A percentile compares a stretch with the other conserved stretches of the same genome.
These are phyloP conservation scores for Exophiala sp. DNA, from an alignment of 2,329 filamentous ascomycete genomes.

Conservation along the genomic window DNA sequence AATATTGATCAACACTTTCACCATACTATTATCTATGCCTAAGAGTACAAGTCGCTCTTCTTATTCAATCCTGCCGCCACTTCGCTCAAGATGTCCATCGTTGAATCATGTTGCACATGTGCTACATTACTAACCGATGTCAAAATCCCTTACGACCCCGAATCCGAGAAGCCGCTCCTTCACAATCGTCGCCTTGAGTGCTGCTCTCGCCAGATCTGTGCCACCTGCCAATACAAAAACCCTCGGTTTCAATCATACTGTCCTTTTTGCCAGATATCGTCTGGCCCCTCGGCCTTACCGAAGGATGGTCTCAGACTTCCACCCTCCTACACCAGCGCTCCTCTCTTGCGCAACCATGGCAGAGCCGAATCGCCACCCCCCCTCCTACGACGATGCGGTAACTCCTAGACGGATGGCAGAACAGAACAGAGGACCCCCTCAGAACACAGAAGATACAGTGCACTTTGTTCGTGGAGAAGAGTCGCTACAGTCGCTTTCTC, in stretches of 20 bases:
- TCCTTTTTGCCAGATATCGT: constrained; percentile 72
- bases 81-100: constrained; percentile 37
- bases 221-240: constrained; percentile 61
- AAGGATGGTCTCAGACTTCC: constrained; percentile 51
- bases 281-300: constrained; percentile 53
- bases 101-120: constrained; percentile 60
- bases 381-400: constrained; percentile 17
- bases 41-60: too few relatives aligned
- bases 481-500: constrained; percentile 60
- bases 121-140: constrained; percentile 55
- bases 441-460: constrained; percentile 51
- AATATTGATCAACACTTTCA: too few relatives aligned
- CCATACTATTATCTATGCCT: too few relatives aligned
- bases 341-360: neutral
- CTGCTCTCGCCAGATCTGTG: constrained; percentile 66
- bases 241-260: constrained; percentile 60
- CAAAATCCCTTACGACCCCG: constrained; percentile 47
- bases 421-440: constrained; percentile 1
- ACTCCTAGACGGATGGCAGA: constrained; percentile 4
- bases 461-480: constrained; percentile 72
- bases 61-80: constrained; percentile 61
- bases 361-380: constrained; percentile 14
- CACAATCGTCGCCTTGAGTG: constrained; percentile 60
- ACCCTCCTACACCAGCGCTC: constrained; percentile 30
- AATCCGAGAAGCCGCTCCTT: constrained; percentile 56